A percentile compares a stretch with the other conserved stretches of the same genome.
Conservation (phyloP, 192 early-diverging fungal genomes). For the Coemansia aciculifera region DNA sequence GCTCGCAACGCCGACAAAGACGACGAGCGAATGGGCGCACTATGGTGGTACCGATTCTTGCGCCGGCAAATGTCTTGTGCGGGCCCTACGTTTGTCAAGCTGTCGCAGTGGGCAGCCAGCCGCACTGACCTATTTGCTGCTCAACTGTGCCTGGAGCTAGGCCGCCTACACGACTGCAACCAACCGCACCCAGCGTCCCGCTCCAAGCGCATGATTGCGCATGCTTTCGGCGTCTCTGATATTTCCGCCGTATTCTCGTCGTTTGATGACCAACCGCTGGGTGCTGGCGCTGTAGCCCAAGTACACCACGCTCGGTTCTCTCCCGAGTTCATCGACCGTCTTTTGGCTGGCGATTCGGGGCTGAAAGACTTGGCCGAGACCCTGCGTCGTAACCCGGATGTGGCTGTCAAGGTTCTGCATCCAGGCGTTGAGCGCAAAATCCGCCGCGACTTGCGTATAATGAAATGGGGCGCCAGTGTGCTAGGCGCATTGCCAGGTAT, state of each 20-base stretch:
- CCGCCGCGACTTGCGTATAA: conserved; percentile 79
- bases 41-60: conserved; percentile 87
- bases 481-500: conserved; percentile 74
- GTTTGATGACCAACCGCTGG: conserved; percentile 76
- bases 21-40: conserved; percentile 58
- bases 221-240: conserved; percentile 60
- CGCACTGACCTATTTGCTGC: conserved; percentile 82
- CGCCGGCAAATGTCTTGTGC: conserved; percentile 79
- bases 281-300: conserved; percentile 95
- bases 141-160: conserved; percentile 72
- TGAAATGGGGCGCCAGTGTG: conserved; percentile 66
- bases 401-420: conserved; percentile 92
- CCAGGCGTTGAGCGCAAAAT: conserved; percentile 72
- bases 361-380: conserved; percentile 12
- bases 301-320: conserved; percentile 56
- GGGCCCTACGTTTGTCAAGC: conserved; percentile 96
- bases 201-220: conserved; percentile 66
- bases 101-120: conserved; percentile 94
- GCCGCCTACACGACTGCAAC: conserved; percentile 79
- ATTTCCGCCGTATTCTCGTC: conserved; percentile 77
- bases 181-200: conserved; percentile 70
- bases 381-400: conserved; percentile 46
- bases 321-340: conserved; percentile 25
- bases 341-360: conserved; percentile 2
- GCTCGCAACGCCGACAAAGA: conserved; percentile 39